A percentile compares a stretch with the other conserved stretches of the same genome.
These are phyloP conservation scores for Cordyceps tenuipes DNA, from an alignment of 2,329 filamentous ascomycete species.

Conservation along the genomic window DNA sequence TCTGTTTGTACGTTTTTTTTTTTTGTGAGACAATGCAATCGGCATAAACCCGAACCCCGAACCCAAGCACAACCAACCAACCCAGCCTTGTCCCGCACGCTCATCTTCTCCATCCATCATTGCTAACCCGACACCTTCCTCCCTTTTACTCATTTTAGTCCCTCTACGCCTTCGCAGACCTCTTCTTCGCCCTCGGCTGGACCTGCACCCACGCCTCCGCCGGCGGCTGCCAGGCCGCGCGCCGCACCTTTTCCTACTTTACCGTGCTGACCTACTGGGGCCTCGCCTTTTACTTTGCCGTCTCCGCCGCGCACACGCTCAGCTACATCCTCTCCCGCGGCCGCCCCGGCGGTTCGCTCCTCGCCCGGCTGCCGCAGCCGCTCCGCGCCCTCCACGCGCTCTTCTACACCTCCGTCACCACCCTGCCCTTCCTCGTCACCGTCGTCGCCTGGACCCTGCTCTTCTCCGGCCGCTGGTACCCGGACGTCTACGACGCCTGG, in stretches of 20 bases:
- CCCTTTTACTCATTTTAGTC: constrained; percentile 26
- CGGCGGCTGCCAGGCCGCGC: constrained; percentile 37
- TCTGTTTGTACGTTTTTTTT: constrained; percentile 43
- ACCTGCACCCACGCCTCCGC: constrained; percentile 41
- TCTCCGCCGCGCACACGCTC: constrained; percentile 59
- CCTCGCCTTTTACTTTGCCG: constrained; percentile 67
- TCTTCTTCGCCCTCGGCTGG: constrained; percentile 63
- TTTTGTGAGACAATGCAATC: not conserved
- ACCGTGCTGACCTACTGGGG: constrained; percentile 78
- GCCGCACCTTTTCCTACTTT: constrained; percentile 68
- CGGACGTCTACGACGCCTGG: constrained; percentile 46
- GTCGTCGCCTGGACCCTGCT: constrained; percentile 63
- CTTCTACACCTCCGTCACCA: constrained; percentile 54
- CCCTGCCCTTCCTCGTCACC: constrained; percentile 61
- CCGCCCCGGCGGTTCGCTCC: constrained; percentile 36
- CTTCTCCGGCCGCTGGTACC: constrained; percentile 44
- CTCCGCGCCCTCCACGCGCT: constrained; percentile 58
- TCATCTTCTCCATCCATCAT: not conserved
- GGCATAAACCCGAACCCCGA: not conserved
- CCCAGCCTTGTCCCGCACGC: not conserved
- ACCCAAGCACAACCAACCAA: no score
- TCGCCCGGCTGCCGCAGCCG: constrained; percentile 50
- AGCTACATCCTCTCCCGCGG: constrained; percentile 48
- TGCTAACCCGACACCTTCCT: not conserved
- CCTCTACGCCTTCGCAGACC: constrained; percentile 61